Evolutionary conservation across 2,329 filamentous ascomycete species (phyloP), one percentile per base, ranked within the genome.

Genomic region (Fusarium bulbicola): DNA sequence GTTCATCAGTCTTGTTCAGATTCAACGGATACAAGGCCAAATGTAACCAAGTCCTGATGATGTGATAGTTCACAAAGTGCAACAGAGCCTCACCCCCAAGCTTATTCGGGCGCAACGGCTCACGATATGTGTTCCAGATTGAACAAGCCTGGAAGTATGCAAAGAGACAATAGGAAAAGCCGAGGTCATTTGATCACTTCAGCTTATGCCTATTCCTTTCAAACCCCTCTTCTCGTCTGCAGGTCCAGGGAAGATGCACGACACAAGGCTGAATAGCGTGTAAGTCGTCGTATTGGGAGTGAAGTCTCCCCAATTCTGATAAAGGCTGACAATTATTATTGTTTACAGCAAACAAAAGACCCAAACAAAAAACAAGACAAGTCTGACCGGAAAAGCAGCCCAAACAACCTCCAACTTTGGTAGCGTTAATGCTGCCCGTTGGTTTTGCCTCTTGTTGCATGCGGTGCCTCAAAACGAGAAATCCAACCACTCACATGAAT

Each of bases 381-480:
- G 34, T 32, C 30, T 28, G 47, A 39, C 39, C 37, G 12, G 43
- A 20, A 62, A 45, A 34, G 20, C 15, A 34, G 32, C n/a, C 39
- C 50, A n/a, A 28, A 34, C n/a, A 24, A 26, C n/a, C 1, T 20
- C 30, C 28, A 36, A 28, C n/a, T 24, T 43, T 30, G 7, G 58
- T 46, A 37, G 37, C 63, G 49, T 34, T 66, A 37, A 47, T 68
- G 57, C 49, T 69, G 58, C 65, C 65, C 69, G 58, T 63, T 64
- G 58, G 63, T 13, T 37, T 45, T 30, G 63, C 54, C 36, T 26
- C 30, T 32, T 36, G 14, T 63, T 32, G 37, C 11, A n/a, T 43
- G 60, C 12, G 34, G 46, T 49, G 57, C 28, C 50, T 63, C 42
- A 28, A 47, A 26, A 40, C n/a, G 8, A 28, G 34, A 50, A 10